Percentiles rank a stretch among this genome's conserved stretches.
Conservation (phyloP, 2,329 filamentous ascomycete species). For the Dactylellina drechsleri region DNA sequence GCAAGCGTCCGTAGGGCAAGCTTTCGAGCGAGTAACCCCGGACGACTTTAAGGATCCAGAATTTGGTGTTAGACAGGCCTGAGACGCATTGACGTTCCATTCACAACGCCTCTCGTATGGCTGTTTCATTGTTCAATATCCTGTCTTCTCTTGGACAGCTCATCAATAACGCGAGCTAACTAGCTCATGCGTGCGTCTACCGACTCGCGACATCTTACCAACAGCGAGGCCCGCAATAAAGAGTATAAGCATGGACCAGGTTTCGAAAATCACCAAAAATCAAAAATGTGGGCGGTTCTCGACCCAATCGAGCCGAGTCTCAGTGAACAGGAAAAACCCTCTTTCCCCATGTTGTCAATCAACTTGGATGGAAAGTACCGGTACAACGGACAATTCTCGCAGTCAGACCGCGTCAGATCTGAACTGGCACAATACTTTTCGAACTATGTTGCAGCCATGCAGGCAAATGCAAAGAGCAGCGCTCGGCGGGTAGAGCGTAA, state of each 20-base stretch:
- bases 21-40: neutral
- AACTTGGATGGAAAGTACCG: neutral
- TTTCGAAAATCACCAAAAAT: neutral
- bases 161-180: too few species aligned
- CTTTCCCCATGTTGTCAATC: neutral
- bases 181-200: slow-evolving; percentile 6
- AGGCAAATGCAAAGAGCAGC: slow-evolving; percentile 3
- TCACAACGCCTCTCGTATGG: slow-evolving; percentile 19
- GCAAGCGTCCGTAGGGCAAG: neutral
- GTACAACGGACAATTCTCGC: slow-evolving; percentile 5
- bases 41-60: neutral
- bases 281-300: neutral
- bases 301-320: neutral
- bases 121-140: slow-evolving; percentile 26
- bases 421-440: slow-evolving; percentile 15
- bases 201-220: slow-evolving; percentile 30
- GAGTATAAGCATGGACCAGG: neutral
- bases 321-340: slow-evolving; percentile 5
- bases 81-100: neutral
- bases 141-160: neutral
- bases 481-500: slow-evolving; percentile 37
- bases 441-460: neutral
- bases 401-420: slow-evolving; percentile 36
- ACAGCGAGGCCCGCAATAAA: neutral
- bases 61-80: neutral